Evolutionary conservation across 306 rosid genomes (phyloP).

Genomic region (Lathyrus oleraceus): DNA sequence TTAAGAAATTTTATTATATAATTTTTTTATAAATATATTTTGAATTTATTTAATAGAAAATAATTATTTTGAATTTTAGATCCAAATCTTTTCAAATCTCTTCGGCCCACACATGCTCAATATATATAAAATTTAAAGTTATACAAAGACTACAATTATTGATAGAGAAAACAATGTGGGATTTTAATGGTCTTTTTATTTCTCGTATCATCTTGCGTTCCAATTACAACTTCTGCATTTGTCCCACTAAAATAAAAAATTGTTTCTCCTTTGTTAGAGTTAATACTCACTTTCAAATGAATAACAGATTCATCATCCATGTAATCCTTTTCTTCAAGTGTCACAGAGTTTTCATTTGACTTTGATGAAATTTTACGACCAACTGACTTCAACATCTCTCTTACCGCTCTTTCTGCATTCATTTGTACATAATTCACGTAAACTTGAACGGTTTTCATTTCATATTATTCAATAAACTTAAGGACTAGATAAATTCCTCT

Average conservation of each 20-base stretch:
- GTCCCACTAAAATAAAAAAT: constrained; percentile 73
- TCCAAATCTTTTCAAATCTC: no score
- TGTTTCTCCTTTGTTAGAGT: constrained; percentile 80
- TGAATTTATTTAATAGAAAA: no score
- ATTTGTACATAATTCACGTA: constrained; percentile 86
- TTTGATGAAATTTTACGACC: constrained; percentile 57
- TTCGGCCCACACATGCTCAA: no score
- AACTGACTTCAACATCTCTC: constrained; percentile 86
- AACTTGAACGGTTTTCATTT: constrained; percentile 80
- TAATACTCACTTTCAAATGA: constrained; percentile 79
- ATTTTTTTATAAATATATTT: no score
- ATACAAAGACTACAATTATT: no score
- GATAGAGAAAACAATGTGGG: no score
- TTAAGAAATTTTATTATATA: no score
- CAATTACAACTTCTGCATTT: constrained; percentile 88
- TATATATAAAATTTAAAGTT: no score
- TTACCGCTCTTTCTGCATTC: constrained; percentile 92
- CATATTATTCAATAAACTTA: constrained; percentile 84
- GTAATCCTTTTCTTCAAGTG: constrained; percentile 85
- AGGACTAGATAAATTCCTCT: constrained; percentile 79
- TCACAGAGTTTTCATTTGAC: constrained; percentile 43
- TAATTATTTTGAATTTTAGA: no score
- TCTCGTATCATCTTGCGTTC: no score
- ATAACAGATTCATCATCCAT: constrained; percentile 95
- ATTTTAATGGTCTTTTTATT: no score